These are phyloP conservation scores for Hanseniaspora lachancei DNA, from an alignment of 805 yeast genomes.

Conservation along the genomic window DNA sequence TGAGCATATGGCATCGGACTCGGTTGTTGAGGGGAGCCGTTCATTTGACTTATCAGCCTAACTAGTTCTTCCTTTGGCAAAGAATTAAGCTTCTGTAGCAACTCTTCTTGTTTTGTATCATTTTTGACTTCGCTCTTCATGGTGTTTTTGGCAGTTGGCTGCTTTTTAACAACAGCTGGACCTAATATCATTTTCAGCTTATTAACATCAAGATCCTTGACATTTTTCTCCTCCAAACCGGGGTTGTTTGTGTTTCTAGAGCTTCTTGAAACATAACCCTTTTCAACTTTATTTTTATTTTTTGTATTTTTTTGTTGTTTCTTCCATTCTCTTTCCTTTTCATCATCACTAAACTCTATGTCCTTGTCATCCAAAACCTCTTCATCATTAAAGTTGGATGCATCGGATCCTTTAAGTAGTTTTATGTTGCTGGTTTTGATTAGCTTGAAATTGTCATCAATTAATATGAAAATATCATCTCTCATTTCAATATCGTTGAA, in stretches of 20 bases:
- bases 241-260: constrained; percentile 7
- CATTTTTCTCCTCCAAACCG: constrained; percentile 15
- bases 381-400: constrained; percentile 88
- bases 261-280: constrained; percentile 1
- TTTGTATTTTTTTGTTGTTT: constrained; percentile 38
- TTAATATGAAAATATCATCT: constrained; percentile 1
- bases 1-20: neutral
- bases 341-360: constrained; percentile 92
- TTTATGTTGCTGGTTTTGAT: constrained; percentile 29
- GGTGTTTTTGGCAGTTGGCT: neutral
- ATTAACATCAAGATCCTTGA: constrained; percentile 14
- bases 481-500: constrained; percentile 12
- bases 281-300: constrained; percentile 18
- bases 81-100: constrained; percentile 10
- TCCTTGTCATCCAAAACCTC: constrained; percentile 76
- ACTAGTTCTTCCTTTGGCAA: neutral
- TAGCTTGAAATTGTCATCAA: constrained; percentile 8
- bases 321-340: constrained; percentile 63
- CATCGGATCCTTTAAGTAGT: constrained; percentile 75
- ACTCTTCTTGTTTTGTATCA: constrained; percentile 1
- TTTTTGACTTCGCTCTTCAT: neutral
- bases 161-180: constrained; percentile 2
- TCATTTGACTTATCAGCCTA: constrained; percentile 15
- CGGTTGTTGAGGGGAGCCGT: constrained; percentile 10
- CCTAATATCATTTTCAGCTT: constrained; percentile 9